Conservation (phyloP, 805 yeast species). For the Saturnispora halmiae region DNA sequence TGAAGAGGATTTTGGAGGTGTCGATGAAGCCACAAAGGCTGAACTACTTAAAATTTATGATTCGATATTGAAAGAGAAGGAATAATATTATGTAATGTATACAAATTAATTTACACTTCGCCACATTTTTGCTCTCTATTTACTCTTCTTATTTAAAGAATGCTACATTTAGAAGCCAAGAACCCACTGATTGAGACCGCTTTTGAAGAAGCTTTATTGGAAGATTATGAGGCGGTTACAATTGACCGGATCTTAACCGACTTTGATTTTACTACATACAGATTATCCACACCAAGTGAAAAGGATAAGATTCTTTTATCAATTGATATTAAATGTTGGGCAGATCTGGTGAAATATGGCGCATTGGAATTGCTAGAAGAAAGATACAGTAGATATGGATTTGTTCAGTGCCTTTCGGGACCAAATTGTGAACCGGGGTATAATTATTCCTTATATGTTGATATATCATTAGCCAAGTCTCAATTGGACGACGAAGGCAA, state of each 20-base stretch:
- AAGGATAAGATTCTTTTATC: constrained; percentile 60
- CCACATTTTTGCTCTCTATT: too few relatives aligned
- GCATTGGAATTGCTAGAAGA: constrained; percentile 44
- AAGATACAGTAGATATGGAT: constrained; percentile 39
- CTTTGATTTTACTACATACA: constrained; percentile 93
- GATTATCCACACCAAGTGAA: constrained; percentile 77
- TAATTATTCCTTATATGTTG: constrained; percentile 67
- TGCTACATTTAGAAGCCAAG: constrained; percentile 81
- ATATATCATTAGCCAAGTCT: constrained; percentile 28
- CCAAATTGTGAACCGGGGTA: constrained; percentile 63
- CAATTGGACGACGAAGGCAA: constrained; percentile 37
- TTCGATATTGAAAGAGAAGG: too few relatives aligned
- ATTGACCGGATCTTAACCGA: constrained; percentile 87
- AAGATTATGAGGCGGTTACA: constrained; percentile 39
- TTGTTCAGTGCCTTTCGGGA: constrained; percentile 25
- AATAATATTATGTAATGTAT: not conserved
- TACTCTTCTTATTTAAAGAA: constrained; percentile 23
- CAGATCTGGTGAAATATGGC: constrained; percentile 62
- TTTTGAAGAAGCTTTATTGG: constrained; percentile 56
- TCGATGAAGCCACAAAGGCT: constrained; percentile 2
- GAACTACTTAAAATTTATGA: too few relatives aligned
- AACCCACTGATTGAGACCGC: constrained; percentile 78
- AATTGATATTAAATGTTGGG: constrained; percentile 67
- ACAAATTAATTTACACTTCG: too few relatives aligned
- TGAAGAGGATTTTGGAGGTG: not conserved